Base-by-base conservation (phyloP, 176 grass and related monocot genomes). In the Alopecurus myosuroides region DNA sequence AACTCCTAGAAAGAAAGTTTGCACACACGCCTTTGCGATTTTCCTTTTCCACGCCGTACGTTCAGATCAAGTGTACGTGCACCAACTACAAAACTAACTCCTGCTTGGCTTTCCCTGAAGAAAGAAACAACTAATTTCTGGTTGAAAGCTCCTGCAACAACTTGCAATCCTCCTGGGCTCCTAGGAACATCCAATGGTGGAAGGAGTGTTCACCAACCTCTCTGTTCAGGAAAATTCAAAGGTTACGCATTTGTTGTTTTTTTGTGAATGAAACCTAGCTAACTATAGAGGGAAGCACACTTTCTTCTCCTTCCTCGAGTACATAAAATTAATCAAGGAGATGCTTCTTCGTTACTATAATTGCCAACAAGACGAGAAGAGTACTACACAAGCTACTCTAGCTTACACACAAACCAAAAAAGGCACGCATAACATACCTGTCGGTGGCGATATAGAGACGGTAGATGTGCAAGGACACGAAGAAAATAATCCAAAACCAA, bases 351-450 rank as follows among this genome's bases (percentile, higher is more conserved):
- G 49, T 52, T 10, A n/a, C n/a, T n/a, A n/a, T n/a, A 40, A 56
- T 7, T 36, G 49, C 56, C 37, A 22, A 79, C 39, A 58, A 10
- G 56, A 63, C 49, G 49, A 58, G n/a, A 53, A 22, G 67, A 74
- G 84, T 78, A 45, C 17, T 66, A 28, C 53, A 22, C 51, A 86
- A 80, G 64, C 51, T 71, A 56, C 46, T 20, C 30, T 55, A 76
- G 60, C 35, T 76, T 77, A 50, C 60, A 35, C 44, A 30, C 31
- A 15, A 49, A 49, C 70, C 70, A 30, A 19, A 74, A 29, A 48
- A 1, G 70, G 70, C 42, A 31, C 70, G 15, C 42, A 49, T 31
- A 49, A 49, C 70, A 30, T 46, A 73, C 26, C 15, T 0, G 70
- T 28, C 25, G 0, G 70, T 31, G 18, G 42, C 0, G 70, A 49